Evolutionary conservation across 768 basidiomycete genomes (phyloP).

Genomic region (Leucosporidium scottii): DNA sequence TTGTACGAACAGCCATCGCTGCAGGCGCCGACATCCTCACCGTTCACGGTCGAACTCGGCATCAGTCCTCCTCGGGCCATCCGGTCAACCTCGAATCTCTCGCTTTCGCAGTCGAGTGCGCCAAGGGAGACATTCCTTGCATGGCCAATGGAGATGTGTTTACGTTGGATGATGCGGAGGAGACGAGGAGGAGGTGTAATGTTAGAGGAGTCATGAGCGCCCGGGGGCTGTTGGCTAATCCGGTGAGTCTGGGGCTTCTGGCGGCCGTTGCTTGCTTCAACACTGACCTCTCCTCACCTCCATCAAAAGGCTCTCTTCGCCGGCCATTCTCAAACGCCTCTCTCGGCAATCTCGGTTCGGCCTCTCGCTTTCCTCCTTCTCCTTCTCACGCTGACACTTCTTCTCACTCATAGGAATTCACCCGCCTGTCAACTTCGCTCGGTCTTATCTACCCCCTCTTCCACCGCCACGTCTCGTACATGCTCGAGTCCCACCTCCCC

Average conservation of each 20-base stretch:
- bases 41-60: slow-evolving; percentile 49
- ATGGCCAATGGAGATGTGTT: slow-evolving; percentile 50
- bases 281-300: neutral
- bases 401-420: slow-evolving; percentile 39
- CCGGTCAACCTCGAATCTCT: slow-evolving; percentile 46
- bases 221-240: slow-evolving; percentile 48
- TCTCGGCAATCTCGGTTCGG: slow-evolving; percentile 41
- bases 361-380: neutral
- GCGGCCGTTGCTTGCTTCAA: neutral
- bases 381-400: neutral
- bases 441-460: slow-evolving; percentile 46
- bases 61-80: slow-evolving; percentile 44
- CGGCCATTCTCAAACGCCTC: slow-evolving; percentile 44
- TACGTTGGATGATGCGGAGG: slow-evolving; percentile 42
- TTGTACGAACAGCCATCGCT: slow-evolving; percentile 45
- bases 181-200: slow-evolving; percentile 43
- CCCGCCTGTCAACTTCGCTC: slow-evolving; percentile 41
- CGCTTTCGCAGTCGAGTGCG: slow-evolving; percentile 46
- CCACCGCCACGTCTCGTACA: slow-evolving; percentile 47
- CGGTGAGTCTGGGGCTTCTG: slow-evolving; percentile 32
- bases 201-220: slow-evolving; percentile 50
- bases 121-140: slow-evolving; percentile 45
- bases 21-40: slow-evolving; percentile 46
- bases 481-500: slow-evolving; percentile 42
- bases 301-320: slow-evolving; percentile 43